These are phyloP conservation scores for Irpex lacteus DNA, from an alignment of 1,284 basidiomycete genomes.

Conservation along the genomic window DNA sequence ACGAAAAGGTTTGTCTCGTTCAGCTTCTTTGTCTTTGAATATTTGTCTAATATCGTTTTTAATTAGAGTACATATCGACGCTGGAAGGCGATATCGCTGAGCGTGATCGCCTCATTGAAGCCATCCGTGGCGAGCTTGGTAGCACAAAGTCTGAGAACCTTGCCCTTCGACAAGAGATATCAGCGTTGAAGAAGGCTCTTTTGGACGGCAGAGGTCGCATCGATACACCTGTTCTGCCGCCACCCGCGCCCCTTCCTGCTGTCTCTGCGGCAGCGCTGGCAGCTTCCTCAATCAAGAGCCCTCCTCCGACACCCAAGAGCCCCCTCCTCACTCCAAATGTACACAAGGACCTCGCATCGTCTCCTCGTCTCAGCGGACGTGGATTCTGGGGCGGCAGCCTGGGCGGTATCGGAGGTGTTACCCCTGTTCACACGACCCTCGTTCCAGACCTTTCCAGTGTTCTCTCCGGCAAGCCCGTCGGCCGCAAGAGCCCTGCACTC, in stretches of 20 bases:
- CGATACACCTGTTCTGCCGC: slow-evolving; percentile 39
- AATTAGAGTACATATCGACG: slow-evolving; percentile 85
- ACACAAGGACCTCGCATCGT: slow-evolving; percentile 78
- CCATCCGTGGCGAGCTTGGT: slow-evolving; percentile 84
- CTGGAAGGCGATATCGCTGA: slow-evolving; percentile 94
- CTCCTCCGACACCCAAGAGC: slow-evolving; percentile 28
- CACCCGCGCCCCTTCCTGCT: slow-evolving; percentile 42
- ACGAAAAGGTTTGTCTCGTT: slow-evolving; percentile 68
- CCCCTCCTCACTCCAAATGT: slow-evolving; percentile 69
- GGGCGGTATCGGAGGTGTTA: slow-evolving; percentile 62
- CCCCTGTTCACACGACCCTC: slow-evolving; percentile 82
- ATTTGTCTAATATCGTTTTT: slow-evolving; percentile 11
- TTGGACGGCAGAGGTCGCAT: slow-evolving; percentile 53
- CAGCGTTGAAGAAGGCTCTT: slow-evolving; percentile 77
- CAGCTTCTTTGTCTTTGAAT: slow-evolving; percentile 8
- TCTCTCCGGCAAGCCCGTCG: slow-evolving; percentile 33
- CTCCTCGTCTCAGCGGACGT: slow-evolving; percentile 47
- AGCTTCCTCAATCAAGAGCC: slow-evolving; percentile 18
- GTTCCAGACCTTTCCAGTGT: slow-evolving; percentile 52
- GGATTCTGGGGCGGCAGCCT: slow-evolving; percentile 71
- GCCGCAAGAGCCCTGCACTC: slow-evolving; percentile 31
- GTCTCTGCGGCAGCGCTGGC: slow-evolving; percentile 26
- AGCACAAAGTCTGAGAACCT: slow-evolving; percentile 80
- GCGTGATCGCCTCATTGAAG: slow-evolving; percentile 87
- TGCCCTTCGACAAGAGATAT: slow-evolving; percentile 82